phyloP scores from a whole-genome alignment of 495 filamentous ascomycete species.

The Trichoderma parareesei region DNA sequence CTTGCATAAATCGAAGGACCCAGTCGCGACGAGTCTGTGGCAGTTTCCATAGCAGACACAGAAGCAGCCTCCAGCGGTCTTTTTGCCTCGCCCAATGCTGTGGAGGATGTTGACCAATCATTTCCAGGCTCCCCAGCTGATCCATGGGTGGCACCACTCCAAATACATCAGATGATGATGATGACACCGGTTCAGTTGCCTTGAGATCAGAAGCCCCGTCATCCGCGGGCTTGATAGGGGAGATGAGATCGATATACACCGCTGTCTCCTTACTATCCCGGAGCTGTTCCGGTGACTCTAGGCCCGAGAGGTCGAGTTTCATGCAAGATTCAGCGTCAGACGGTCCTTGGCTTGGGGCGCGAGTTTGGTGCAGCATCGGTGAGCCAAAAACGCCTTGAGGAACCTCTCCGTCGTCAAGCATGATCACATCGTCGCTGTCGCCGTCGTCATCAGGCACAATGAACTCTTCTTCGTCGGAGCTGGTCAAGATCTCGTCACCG shows the following conservation, averaged over 20 bases:
- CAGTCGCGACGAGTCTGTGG: neutral
- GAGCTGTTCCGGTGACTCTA: slow-evolving; percentile 16
- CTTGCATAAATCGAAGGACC: neutral
- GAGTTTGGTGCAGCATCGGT: neutral
- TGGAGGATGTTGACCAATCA: neutral
- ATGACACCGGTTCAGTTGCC: neutral
- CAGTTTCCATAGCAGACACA: slow-evolving; percentile 3
- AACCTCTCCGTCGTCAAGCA: neutral
- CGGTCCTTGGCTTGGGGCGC: neutral
- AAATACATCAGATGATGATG: slow-evolving; percentile 10
- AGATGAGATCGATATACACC: neutral
- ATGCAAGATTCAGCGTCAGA: slow-evolving; percentile 2
- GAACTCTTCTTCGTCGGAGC: slow-evolving; percentile 41
- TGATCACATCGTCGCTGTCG: neutral
- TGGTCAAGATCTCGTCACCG: slow-evolving; percentile 38
- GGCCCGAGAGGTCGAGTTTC: slow-evolving; percentile 26
- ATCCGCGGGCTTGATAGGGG: neutral
- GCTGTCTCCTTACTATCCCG: neutral
- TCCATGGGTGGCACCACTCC: slow-evolving; percentile 1
- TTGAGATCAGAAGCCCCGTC: neutral
- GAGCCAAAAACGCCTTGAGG: neutral
- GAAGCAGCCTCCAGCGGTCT: neutral
- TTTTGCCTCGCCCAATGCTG: slow-evolving; percentile 1
- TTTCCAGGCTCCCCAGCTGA: slow-evolving; percentile 18
- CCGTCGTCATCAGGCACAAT: slow-evolving; percentile 17